phyloP scores from a whole-genome alignment of 2,329 filamentous ascomycete species.

The Elsinoe ampelina region DNA sequence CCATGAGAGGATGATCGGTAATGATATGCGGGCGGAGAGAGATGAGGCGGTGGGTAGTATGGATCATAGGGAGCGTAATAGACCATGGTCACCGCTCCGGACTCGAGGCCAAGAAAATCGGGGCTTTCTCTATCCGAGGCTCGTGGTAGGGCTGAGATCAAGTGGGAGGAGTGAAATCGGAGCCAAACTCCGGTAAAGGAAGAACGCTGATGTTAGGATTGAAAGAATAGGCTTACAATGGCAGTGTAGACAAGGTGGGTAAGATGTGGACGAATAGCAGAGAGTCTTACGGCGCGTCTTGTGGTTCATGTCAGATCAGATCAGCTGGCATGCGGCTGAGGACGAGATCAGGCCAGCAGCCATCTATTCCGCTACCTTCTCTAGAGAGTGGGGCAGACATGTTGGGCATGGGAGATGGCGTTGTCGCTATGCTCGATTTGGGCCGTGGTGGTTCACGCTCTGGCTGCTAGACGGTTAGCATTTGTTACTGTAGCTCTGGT shows the following conservation, averaged over 20 bases:
- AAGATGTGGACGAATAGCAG: constrained; percentile 1
- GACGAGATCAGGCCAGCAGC: not conserved
- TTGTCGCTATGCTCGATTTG: not conserved
- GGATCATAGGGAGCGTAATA: not conserved
- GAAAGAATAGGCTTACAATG: not conserved
- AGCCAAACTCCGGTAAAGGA: not conserved
- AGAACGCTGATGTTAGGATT: not conserved
- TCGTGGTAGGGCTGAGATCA: not conserved
- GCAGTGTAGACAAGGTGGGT: constrained; percentile 4
- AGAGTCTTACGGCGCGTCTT: not conserved
- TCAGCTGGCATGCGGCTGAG: not conserved
- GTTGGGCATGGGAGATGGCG: not conserved
- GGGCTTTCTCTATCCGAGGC: not conserved
- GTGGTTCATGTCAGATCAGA: not conserved
- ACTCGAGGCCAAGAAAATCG: constrained; percentile 9
- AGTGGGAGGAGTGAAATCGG: not conserved
- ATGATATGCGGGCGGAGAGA: not conserved
- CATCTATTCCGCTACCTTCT: not conserved
- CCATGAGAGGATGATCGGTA: not conserved
- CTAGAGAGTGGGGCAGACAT: not conserved
- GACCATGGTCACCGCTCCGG: not conserved
- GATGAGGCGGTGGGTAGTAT: constrained; percentile 10
- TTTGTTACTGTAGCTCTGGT: too few species aligned
- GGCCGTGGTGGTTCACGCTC: not conserved
- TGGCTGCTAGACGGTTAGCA: too few species aligned